These are phyloP conservation scores for Geranium brycei DNA, from an alignment of 345 rosid species.

Conservation along the genomic window DNA sequence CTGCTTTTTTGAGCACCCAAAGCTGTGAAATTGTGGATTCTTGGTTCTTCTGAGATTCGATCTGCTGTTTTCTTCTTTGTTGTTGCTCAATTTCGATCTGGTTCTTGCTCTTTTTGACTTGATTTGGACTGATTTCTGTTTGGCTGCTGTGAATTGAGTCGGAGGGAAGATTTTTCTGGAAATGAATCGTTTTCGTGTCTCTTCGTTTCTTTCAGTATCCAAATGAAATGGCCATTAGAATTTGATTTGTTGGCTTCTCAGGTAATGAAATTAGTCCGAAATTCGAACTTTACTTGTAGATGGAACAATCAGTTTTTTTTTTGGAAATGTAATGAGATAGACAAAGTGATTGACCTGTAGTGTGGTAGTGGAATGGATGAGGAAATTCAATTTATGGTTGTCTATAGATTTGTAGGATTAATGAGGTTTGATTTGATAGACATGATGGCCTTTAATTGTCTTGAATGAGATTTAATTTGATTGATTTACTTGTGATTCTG, in stretches of 20 bases:
- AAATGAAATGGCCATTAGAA: not conserved
- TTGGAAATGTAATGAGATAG: not conserved
- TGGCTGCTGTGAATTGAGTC: not conserved
- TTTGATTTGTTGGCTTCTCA: not conserved
- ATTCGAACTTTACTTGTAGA: too few relatives aligned
- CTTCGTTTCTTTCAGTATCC: not conserved
- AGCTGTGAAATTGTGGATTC: not conserved
- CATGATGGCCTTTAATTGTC: not conserved
- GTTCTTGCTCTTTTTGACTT: not conserved
- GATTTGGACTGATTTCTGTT: not conserved
- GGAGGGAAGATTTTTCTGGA: not conserved
- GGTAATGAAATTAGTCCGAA: not conserved
- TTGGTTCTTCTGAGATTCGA: not conserved
- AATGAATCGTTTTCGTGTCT: not conserved
- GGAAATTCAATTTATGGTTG: not conserved
- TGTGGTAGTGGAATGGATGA: not conserved
- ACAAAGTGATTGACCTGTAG: not conserved
- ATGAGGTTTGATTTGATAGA: not conserved
- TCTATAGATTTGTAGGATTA: not conserved
- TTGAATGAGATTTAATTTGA: not conserved
- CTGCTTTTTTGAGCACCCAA: too few relatives aligned
- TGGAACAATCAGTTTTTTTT: too few relatives aligned
- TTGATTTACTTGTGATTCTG: not conserved
- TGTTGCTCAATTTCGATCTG: not conserved
- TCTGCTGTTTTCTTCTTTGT: not conserved